A percentile compares a stretch with the other conserved stretches of the same genome.
phyloP scores from a whole-genome alignment of 305 asterid genomes.

The Fraxinus greggii region DNA sequence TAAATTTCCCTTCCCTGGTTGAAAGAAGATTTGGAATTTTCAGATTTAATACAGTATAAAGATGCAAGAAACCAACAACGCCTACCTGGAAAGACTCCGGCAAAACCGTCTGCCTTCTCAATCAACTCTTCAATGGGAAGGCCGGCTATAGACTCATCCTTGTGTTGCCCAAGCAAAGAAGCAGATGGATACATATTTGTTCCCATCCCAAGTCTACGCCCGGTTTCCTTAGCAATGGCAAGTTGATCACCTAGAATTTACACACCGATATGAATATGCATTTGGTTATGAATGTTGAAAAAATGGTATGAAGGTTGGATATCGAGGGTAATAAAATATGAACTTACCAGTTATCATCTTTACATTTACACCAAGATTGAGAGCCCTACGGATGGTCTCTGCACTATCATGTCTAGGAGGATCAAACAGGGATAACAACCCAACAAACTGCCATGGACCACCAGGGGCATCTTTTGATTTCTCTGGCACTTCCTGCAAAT shows the following conservation, averaged over 20 bases:
- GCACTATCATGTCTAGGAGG: constrained; percentile 70
- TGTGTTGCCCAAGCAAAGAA: constrained; percentile 48
- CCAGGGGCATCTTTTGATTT: constrained; percentile 51
- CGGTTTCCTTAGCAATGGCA: constrained; percentile 61
- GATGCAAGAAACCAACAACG: background rate
- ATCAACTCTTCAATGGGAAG: constrained; percentile 53
- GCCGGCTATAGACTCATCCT: constrained; percentile 45
- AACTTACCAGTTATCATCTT: constrained; percentile 57
- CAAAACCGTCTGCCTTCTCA: constrained; percentile 63
- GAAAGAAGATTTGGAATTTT: background rate
- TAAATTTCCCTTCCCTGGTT: background rate
- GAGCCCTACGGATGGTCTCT: constrained; percentile 55
- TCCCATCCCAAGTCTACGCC: constrained; percentile 65
- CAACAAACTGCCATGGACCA: constrained; percentile 56
- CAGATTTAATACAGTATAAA: background rate
- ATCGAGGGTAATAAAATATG: background rate
- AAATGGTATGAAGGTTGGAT: background rate
- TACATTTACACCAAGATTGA: constrained; percentile 59
- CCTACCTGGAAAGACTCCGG: constrained; percentile 54
- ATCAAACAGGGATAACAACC: constrained; percentile 59
- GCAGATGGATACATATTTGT: constrained; percentile 60
- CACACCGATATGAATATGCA: background rate
- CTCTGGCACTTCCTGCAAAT: constrained; percentile 54
- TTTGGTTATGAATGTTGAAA: background rate
- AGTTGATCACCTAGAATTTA: constrained; percentile 49